Base-by-base conservation (phyloP, 2,329 filamentous ascomycete genomes). In the Botryosphaeria dothidea region DNA sequence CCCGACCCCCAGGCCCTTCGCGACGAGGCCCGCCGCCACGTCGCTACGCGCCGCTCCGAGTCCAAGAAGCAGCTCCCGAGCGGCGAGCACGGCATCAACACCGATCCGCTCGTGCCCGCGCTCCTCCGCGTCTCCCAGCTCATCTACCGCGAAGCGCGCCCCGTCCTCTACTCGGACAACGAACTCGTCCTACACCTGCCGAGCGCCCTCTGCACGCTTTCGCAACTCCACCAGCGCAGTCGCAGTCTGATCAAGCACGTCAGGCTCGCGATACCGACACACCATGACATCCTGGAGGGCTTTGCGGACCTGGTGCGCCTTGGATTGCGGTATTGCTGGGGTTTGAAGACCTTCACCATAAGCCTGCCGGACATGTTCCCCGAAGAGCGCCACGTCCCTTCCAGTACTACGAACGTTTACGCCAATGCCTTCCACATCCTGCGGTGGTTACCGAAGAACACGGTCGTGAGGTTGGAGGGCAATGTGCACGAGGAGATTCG, bases 381-480 rank as follows among this genome's bases (percentile, higher is more conserved):
- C 0, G 72, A 74, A 45, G 75, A 76, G 31, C 27, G 64, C 19
- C 62, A 45, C 46, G 51, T 66, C 23, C 46, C 58, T 34, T 66
- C 62, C 1, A 74, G 75, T 8, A 77, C 78, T 27, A 79, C 76
- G 3, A 80, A 77, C 25, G 78, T 81, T 7, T 81, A 82, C 64
- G 79, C 79, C 15, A 81, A 81, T 64, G 80, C 79, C 0, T 82
- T 82, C 65, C 80, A 81, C 65, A 81, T 81, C 36, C 68, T 82
- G 41, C 67, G 80, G 15, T 82, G 80, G 80, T 67, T 82, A 65
- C 80, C 80, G 2, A 71, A 76, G 67, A 71, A 74, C n/a, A 80
- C 78, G 60, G 73, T 74, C 56, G 78, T 82, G 4, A 69, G 74
- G 27, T 68, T 82, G 6, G 73, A 78, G 65, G 80, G 79, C 1